Conservation (phyloP, 208 protist species). For the Trypanosoma avium region DNA sequence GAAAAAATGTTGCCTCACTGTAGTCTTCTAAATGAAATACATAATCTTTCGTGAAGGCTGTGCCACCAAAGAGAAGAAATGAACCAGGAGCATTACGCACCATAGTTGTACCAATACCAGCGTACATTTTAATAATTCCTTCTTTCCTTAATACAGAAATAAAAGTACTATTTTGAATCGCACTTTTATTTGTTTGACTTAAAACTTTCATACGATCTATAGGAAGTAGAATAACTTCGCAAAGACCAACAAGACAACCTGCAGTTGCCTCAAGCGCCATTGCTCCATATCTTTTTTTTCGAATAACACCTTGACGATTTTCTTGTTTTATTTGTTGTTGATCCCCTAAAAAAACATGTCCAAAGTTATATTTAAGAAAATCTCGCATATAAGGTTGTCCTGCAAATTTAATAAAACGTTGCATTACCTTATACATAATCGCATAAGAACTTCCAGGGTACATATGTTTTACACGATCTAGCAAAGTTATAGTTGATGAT, state of each 20-base stretch:
- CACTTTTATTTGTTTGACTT: constrained; percentile 66
- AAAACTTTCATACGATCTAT: constrained; percentile 85
- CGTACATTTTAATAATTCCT: constrained; percentile 53
- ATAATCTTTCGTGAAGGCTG: constrained; percentile 71
- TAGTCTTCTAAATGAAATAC: constrained; percentile 64
- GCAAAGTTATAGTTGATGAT: constrained; percentile 26
- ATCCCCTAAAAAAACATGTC: constrained; percentile 27
- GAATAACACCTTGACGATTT: constrained; percentile 14
- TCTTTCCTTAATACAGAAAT: constrained; percentile 35
- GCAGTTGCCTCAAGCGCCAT: constrained; percentile 59
- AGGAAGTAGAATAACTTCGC: constrained; percentile 64
- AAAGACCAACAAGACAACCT: constrained; percentile 51
- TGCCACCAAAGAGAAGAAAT: constrained; percentile 74
- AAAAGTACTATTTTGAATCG: constrained; percentile 37
- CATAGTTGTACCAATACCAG: constrained; percentile 48
- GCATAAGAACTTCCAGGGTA: constrained; percentile 76
- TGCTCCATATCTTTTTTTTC: constrained; percentile 28
- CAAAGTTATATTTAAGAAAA: constrained; percentile 47
- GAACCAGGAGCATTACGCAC: constrained; percentile 64
- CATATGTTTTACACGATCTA: constrained; percentile 53
- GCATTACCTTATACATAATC: constrained; percentile 76
- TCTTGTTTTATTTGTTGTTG: background rate
- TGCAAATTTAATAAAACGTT: constrained; percentile 79
- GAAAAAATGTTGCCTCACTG: constrained; percentile 56
- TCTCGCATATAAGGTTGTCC: constrained; percentile 75